A percentile compares a stretch with the other conserved stretches of the same genome.
Evolutionary conservation across 225 moss, liverwort and hornwort species (phyloP).

Genomic region (Bryoerythrophyllum caledonicum): DNA sequence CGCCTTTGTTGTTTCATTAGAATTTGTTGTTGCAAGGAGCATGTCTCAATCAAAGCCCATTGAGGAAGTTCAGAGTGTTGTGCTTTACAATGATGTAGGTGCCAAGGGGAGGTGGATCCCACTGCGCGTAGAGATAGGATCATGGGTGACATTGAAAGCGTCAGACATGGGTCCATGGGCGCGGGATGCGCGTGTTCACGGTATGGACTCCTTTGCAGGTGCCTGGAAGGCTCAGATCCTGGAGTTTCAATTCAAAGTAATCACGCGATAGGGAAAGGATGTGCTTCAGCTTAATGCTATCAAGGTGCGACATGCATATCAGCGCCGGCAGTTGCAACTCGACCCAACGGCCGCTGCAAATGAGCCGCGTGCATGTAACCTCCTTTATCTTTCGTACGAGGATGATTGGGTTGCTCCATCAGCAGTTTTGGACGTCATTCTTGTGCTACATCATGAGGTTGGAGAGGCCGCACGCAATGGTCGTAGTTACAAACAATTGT

Average conservation of each 20-base stretch:
- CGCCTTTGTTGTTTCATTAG: neutral
- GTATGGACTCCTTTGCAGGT: neutral
- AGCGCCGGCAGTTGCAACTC: neutral
- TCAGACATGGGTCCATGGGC: neutral
- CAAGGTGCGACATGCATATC: neutral
- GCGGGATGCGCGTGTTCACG: neutral
- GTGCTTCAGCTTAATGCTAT: neutral
- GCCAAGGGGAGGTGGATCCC: neutral
- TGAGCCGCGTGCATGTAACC: neutral
- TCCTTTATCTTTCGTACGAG: neutral
- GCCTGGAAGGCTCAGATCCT: neutral
- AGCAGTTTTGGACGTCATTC: neutral
- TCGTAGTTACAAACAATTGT: too few species aligned
- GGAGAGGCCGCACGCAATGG: neutral
- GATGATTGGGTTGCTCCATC: neutral
- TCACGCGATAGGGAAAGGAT: neutral
- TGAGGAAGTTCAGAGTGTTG: neutral
- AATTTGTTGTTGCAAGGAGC: neutral
- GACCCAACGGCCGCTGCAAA: neutral
- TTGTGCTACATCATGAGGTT: neutral
- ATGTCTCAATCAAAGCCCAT: constrained; percentile 3
- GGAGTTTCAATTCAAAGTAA: neutral
- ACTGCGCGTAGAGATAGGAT: neutral
- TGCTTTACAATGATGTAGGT: neutral
- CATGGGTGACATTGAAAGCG: neutral